Base-by-base conservation (phyloP, 2,329 filamentous ascomycete genomes). In the Cytospora leucostoma region DNA sequence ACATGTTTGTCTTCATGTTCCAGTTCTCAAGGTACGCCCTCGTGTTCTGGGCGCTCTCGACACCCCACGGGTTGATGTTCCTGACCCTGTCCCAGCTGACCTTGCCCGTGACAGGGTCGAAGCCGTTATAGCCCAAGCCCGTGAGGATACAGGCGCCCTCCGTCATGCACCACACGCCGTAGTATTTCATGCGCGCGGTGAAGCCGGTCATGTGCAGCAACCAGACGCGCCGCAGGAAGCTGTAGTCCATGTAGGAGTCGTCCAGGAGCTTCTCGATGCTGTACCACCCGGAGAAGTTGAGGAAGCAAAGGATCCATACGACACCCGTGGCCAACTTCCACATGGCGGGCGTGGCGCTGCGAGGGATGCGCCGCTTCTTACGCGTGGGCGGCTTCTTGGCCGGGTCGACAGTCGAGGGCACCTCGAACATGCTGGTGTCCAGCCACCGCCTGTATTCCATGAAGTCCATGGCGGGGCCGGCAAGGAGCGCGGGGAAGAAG, bases 1-100 rank as follows among this genome's bases (percentile, higher is more conserved):
- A 99, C 71, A 92, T 87, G 75, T 97, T 99, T 13, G 95, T 99
- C 77, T 98, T 98, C 80, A 97, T 97, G 76, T 99, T 99, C 95
- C 95, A 99, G 71, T 87, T 90, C 56, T 89, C 94, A 3, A 99
- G 83, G 71, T 95, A 98, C 1, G 87, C 93, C 60, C 94, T 88
- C n/a, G 91, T 91, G 74, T 98, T 99, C 77, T 97, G 93, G 1
- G 94, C 95, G 0, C 87, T 82, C 78, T 99, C 95, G 34, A 99
- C 91, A 2, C 85, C 87, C 83, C 88, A 89, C 0, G 95, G 90
- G 68, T 91, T 88, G 69, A 99, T 92, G 72, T 99, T 99, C 70
- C 92, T 89, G 19, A 98, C 80, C 34, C 94, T 88, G 72, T 97
- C 88, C 91, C 95, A 99, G 64, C 88, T 90, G 1, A 96, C 88